Percentiles rank a stretch among this genome's conserved stretches.
These are phyloP conservation scores for Tricholoma saponaceum DNA, from an alignment of 768 basidiomycete species.

Conservation along the genomic window DNA sequence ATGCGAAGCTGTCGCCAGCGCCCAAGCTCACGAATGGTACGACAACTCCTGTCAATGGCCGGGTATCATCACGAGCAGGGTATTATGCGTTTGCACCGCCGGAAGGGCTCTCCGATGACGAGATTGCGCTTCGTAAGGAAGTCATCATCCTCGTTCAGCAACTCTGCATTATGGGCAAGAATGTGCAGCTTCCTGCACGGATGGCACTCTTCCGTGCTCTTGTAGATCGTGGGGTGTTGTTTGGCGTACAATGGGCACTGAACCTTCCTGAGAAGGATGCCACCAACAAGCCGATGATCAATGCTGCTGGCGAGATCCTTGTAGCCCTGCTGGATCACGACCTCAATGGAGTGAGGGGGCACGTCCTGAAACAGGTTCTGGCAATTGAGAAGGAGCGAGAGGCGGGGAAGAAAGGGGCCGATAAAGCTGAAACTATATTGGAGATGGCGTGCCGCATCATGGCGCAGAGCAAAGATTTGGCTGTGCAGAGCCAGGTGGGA, in stretches of 20 bases:
- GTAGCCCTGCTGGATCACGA: slow-evolving; percentile 88
- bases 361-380: slow-evolving; percentile 77
- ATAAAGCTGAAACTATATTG: slow-evolving; percentile 70
- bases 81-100: slow-evolving; percentile 55
- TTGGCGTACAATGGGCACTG: slow-evolving; percentile 92
- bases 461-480: slow-evolving; percentile 76
- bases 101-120: slow-evolving; percentile 50
- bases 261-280: slow-evolving; percentile 57
- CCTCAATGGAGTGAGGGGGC: slow-evolving; percentile 76
- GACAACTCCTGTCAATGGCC: slow-evolving; percentile 20
- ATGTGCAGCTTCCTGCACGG: slow-evolving; percentile 85
- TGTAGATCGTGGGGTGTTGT: slow-evolving; percentile 83
- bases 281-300: slow-evolving; percentile 54
- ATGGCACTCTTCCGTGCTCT: slow-evolving; percentile 82
- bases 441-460: slow-evolving; percentile 74
- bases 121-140: slow-evolving; percentile 59
- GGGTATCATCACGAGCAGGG: slow-evolving; percentile 14
- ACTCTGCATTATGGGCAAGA: slow-evolving; percentile 93
- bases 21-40: slow-evolving; percentile 28
- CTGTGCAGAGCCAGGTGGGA: slow-evolving; percentile 86
- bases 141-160: slow-evolving; percentile 89
- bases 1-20: slow-evolving; percentile 24
- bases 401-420: slow-evolving; percentile 50
- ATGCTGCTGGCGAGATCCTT: slow-evolving; percentile 83
- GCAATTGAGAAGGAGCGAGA: slow-evolving; percentile 67